These are phyloP conservation scores for Termitomyces sp. DNA, from an alignment of 768 basidiomycete genomes.

Conservation along the genomic window DNA sequence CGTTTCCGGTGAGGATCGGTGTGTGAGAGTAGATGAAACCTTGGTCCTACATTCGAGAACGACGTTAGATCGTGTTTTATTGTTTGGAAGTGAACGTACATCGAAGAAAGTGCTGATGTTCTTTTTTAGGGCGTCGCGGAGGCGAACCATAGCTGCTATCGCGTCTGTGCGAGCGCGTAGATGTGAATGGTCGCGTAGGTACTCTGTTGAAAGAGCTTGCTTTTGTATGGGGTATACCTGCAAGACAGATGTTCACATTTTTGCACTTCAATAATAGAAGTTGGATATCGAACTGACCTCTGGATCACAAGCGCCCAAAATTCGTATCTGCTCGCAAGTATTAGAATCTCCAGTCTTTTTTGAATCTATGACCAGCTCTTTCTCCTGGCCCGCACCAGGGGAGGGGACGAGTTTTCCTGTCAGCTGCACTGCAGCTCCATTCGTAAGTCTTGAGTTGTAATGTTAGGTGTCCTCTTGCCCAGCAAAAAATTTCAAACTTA, in stretches of 20 bases:
- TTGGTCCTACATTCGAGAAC: slow-evolving; percentile 44
- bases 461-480: not conserved
- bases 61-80: not conserved
- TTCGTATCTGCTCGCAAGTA: slow-evolving; percentile 24
- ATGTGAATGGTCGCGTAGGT: slow-evolving; percentile 83
- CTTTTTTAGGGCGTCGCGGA: slow-evolving; percentile 57
- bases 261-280: not conserved
- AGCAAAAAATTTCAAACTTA: slow-evolving; percentile 4
- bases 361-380: slow-evolving; percentile 45
- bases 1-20: slow-evolving; percentile 85
- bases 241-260: not conserved
- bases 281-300: slow-evolving; percentile 25
- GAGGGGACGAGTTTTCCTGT: slow-evolving; percentile 40
- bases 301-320: slow-evolving; percentile 47
- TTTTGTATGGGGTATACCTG: slow-evolving; percentile 93
- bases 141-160: slow-evolving; percentile 70
- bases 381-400: slow-evolving; percentile 42
- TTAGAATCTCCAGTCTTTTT: slow-evolving; percentile 2
- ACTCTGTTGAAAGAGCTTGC: slow-evolving; percentile 71
- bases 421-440: slow-evolving; percentile 19
- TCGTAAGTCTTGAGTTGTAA: slow-evolving; percentile 14
- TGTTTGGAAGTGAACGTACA: slow-evolving; percentile 36
- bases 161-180: slow-evolving; percentile 77
- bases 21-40: slow-evolving; percentile 80
- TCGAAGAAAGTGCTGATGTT: slow-evolving; percentile 69